Base-by-base conservation (phyloP, 2,329 filamentous ascomycete genomes). In the Thyridium curvatum region DNA sequence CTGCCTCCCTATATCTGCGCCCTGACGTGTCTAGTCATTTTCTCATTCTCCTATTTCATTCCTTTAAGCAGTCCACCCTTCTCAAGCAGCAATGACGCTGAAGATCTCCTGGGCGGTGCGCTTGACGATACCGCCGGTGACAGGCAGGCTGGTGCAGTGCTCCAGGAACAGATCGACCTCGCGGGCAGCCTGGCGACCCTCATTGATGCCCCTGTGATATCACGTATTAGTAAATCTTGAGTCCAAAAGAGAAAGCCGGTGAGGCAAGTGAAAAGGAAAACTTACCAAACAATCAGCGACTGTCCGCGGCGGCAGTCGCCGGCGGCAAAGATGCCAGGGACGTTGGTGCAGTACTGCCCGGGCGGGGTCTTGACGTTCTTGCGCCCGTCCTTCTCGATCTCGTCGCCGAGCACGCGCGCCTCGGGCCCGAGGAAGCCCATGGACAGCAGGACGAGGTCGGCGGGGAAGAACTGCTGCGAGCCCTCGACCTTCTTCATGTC, bases 391-490 rank as follows among this genome's bases (percentile, higher is more conserved):
- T 89, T 89, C 67, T 96, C 90, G 46, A 97, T 83, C 31, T 85
- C 77, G n/a, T 88, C 82, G 37, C 86, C 88, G 31, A 96, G 75
- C 30, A 94, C 81, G 48, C 87, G 84, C 50, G 86, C 86, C 68
- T 97, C 91, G 7, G 90, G 90, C 9, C 91, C 91, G 46, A 96
- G 68, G 83, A 97, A 97, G 58, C 91, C 91, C 91, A 97, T 96
- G 37, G 91, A 94, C 35, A 97, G 72, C 33, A 96, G 78, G 33
- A 97, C 90, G 31, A 97, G 78, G 56, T 97, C 91, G 18, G 91
- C 91, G 30, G 88, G 88, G 84, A 96, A 96, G 75, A 94, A 94
- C 60, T 96, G 82, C 69, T 94, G 86, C 45, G 85, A 91, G 30
- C 86, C 89, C 50, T 95, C 90, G 26, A 94, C 74, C 63, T 94